phyloP scores from a whole-genome alignment of 352 stramenopile species.

The Elongisporangium undulatum region DNA sequence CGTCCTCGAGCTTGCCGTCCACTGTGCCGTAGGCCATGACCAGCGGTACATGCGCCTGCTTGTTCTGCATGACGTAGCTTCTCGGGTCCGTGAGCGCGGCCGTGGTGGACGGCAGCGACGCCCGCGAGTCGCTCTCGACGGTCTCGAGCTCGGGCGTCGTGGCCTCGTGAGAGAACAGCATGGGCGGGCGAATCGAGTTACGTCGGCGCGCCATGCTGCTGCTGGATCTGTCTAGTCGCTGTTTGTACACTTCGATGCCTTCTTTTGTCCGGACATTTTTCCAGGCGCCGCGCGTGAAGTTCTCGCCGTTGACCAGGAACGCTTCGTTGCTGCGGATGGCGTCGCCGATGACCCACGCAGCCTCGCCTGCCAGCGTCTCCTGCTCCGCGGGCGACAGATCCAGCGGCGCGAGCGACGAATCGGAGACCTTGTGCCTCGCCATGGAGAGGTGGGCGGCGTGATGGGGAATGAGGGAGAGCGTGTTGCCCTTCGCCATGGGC shows the following conservation, averaged over 20 bases:
- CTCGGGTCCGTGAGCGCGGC: background rate
- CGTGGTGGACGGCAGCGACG: slow-evolving; percentile 1
- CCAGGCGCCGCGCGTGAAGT: slow-evolving; percentile 26
- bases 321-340: slow-evolving; percentile 32
- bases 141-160: background rate
- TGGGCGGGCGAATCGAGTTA: background rate
- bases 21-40: slow-evolving; percentile 7
- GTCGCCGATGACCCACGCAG: slow-evolving; percentile 30
- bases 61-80: slow-evolving; percentile 1
- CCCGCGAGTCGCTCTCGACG: background rate
- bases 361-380: slow-evolving; percentile 26
- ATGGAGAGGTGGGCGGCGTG: background rate
- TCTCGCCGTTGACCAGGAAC: slow-evolving; percentile 19
- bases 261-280: slow-evolving; percentile 33
- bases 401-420: slow-evolving; percentile 14
- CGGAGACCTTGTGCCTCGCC: background rate
- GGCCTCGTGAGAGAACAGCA: background rate
- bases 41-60: slow-evolving; percentile 4
- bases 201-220: background rate
- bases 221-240: slow-evolving; percentile 4
- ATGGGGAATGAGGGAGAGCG: background rate
- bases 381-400: slow-evolving; percentile 18
- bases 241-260: slow-evolving; percentile 28
- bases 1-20: slow-evolving; percentile 6
- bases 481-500: background rate